Base-by-base conservation (phyloP, 495 filamentous ascomycete species). In the Penicillium roqueforti region DNA sequence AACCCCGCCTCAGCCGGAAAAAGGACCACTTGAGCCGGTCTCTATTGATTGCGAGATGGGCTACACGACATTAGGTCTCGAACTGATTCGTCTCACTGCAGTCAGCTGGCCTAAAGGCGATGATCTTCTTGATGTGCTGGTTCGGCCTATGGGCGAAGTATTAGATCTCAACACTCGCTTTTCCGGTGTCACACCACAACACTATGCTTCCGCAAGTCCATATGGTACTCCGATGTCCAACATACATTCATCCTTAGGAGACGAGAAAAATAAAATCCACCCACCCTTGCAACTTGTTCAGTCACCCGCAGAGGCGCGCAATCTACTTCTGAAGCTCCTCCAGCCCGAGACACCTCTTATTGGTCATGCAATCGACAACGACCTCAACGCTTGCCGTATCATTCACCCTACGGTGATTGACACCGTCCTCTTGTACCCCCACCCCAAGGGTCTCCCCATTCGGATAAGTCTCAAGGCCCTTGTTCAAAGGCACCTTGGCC, bases 11-110 rank as follows among this genome's bases (percentile, higher is more conserved):
- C 85, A 89, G 44, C 69, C 74, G 9, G 60, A 73, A 4, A 68
- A 60, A 47, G 65, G 46, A 28, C 55, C 59, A 13, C 62, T 63
- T 47, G 68, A 53, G 39, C 83, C 83, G 3, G 81, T 97, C 13
- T 85, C 83, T 60, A 86, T 99, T 58, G 93, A 99, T 67, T 96
- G 95, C 64, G 93, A 99, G 63, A 99, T 99, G 93, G 88, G 88
- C 8, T 99, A 93, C 65, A 97, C 93, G 0, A 86, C 86, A 1
- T 58, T 84, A 32, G 93, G 93, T 0, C 65, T 97, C 51, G 93
- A 99, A 63, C 76, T 99, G 13, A 83, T 97, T 41, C 87, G 93
- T 16, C 65, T 99, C 19, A 96, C 93, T 0, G 90, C 87, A 8
- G 83, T 88, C 28, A 83, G 87, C 53, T 99, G 92, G 89, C 93